Conservation (phyloP, 2,329 filamentous ascomycete genomes). For the Claviceps sp. region DNA sequence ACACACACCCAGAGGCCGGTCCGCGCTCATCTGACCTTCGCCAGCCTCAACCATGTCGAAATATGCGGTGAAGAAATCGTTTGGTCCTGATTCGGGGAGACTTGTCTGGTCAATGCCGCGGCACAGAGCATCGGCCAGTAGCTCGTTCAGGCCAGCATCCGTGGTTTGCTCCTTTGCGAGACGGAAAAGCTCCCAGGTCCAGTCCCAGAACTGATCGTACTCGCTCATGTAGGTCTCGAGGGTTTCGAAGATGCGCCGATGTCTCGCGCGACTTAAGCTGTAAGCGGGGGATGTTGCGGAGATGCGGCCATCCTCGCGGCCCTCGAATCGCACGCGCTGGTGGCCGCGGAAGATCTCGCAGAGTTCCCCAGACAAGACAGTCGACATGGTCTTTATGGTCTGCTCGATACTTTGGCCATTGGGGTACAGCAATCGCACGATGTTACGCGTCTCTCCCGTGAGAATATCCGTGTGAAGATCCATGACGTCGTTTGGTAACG, state of each 20-base stretch:
- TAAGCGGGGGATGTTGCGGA: slow-evolving; percentile 5
- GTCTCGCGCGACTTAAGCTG: slow-evolving; percentile 6
- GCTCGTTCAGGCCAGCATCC: slow-evolving; percentile 4
- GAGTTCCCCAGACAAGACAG: slow-evolving; percentile 3
- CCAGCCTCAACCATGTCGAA: slow-evolving; percentile 5
- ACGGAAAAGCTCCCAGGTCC: slow-evolving; percentile 5
- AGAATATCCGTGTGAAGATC: slow-evolving; percentile 6
- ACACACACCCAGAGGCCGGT: slow-evolving; percentile 2
- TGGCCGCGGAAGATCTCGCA: slow-evolving; percentile 7
- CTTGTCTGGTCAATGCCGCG: background rate
- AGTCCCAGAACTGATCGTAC: slow-evolving; percentile 5
- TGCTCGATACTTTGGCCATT: background rate
- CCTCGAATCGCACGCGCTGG: slow-evolving; percentile 2
- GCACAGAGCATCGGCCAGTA: slow-evolving; percentile 2
- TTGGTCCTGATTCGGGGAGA: background rate
- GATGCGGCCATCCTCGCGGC: slow-evolving; percentile 6
- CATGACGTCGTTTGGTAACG: slow-evolving; percentile 7
- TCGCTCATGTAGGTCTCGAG: slow-evolving; percentile 2
- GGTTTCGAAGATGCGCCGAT: slow-evolving; percentile 5
- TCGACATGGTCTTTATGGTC: slow-evolving; percentile 2
- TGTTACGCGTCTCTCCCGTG: slow-evolving; percentile 6
- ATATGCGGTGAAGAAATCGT: slow-evolving; percentile 1
- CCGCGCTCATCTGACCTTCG: background rate
- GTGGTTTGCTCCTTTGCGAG: slow-evolving; percentile 4
- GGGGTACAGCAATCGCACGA: slow-evolving; percentile 6